Evolutionary conservation across 2,329 filamentous ascomycete species (phyloP), one percentile per base, ranked within the genome.

Genomic region (Lomentospora prolificans): DNA sequence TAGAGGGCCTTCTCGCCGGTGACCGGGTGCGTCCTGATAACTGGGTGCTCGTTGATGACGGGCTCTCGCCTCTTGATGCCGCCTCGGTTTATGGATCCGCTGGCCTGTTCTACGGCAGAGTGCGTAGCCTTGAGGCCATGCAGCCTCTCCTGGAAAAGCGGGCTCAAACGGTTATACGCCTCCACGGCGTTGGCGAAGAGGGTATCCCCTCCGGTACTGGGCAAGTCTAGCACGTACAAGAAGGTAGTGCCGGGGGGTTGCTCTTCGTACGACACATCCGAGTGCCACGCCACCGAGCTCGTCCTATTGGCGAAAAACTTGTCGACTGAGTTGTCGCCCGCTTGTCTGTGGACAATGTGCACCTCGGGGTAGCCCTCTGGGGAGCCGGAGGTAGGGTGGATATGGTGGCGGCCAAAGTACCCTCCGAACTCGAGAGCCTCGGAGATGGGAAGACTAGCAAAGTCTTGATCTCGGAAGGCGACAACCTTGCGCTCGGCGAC

Each of bases 241-340:
- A 96, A 95, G 0, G 91, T 95, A 0, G 90, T 96, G 28, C 90
- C 89, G 0, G 91, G 90, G 1, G 91, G 90, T 71, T 96, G 90
- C 61, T 81, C 74, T 73, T 96, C 91, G 66, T 95, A 96, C 0
- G 87, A 88, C 1, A 95, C 85, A 62, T 96, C 90, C 0, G 85
- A 88, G 72, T 96, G 90, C 90, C 90, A 96, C 6, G 89, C 89
- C 1, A 95, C 84, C 1, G 85, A 88, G 70, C 85, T 92, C 3
- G 87, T 91, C 22, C 87, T 80, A 50, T 81, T 80, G 57, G 67
- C 63, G 61, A 90, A 84, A 69, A 86, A 87, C 51, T 79, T 74
- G 19, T 79, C 71, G 19, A 58, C 81, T 73, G 51, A 81, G 27
- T 60, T 64, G 59, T 74, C 71, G 25, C 68, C 67, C 17, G 70